Base-by-base conservation (phyloP, 2,329 filamentous ascomycete genomes). In the Botrytis porri region DNA sequence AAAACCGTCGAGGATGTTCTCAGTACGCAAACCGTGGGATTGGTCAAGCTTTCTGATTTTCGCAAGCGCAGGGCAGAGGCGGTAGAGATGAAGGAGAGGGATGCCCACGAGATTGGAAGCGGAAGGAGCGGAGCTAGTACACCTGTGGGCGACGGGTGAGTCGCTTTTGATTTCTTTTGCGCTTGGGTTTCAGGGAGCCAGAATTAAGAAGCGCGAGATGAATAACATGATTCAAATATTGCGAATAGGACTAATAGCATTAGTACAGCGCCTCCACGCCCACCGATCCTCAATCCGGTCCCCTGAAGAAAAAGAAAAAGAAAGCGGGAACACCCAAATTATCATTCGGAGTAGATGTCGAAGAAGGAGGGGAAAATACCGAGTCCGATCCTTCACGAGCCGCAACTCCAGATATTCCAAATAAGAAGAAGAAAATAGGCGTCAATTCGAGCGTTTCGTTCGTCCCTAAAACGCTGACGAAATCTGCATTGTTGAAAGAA, bases 51-150 rank as follows among this genome's bases (percentile, higher is more conserved):
- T 61, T 94, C 93, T 76, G 96, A 98, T 81, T 98, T 97, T 82
- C 94, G 95, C 82, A 98, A 99, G 84, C 91, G 96, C 74, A 93
- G 95, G 82, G 95, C 94, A 78, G 94, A 98, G 83, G 93, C 95
- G n/a, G 85, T 97, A 65, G 95, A 98, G 82, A 91, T 93, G 80
- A 95, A 96, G 80, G 93, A 96, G 80, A 89, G 92, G 79, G 93
- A 96, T 79, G 91, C 89, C 20, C 89, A 90, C 79, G 92, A 93
- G 77, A 87, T 85, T 59, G 69, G 41, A 10, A 67, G 61, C 4
- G 59, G 43, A 20, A 63, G 69, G 35, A 78, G 76, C 60, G 77
- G 75, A 14, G 73, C 74, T 16, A 75, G 67, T 12, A 78, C 77
- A 4, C 76, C 78, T 51, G 74, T 84, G 62, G 84, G 83, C 77